phyloP scores from a whole-genome alignment of 2,329 filamentous ascomycete species.

The Fusarium pseudograminearum region DNA sequence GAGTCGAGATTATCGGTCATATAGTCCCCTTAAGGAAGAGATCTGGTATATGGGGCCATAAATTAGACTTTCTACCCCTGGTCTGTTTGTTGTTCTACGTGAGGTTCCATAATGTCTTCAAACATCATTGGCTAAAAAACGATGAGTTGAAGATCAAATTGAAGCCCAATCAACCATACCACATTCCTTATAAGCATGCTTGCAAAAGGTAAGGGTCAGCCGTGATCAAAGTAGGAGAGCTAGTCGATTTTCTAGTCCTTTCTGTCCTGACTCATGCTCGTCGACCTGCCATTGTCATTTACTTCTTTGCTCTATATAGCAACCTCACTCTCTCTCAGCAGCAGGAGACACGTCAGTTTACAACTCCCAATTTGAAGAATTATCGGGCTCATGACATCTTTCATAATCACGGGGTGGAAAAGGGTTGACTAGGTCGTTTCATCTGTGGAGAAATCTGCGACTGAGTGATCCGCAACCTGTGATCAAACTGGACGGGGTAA shows the following conservation, averaged over 20 bases:
- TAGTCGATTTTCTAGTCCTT: neutral
- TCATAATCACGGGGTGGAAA: neutral
- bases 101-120: neutral
- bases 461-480: neutral
- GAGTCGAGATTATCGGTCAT: neutral
- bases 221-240: neutral
- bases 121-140: neutral
- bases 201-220: no score
- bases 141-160: neutral
- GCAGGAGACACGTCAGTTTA: neutral
- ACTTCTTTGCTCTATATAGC: neutral
- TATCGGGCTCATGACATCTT: neutral
- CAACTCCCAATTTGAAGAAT: neutral
- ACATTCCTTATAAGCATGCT: neutral
- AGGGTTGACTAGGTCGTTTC: neutral
- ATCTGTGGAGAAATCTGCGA: neutral
- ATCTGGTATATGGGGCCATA: neutral
- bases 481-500: neutral
- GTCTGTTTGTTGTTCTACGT: neutral
- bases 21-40: neutral
- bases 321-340: neutral
- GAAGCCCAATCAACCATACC: neutral
- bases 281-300: neutral
- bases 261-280: neutral
- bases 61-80: neutral